Base-by-base conservation (phyloP, 768 basidiomycete species). In the Kwoniella mangroviensis region DNA sequence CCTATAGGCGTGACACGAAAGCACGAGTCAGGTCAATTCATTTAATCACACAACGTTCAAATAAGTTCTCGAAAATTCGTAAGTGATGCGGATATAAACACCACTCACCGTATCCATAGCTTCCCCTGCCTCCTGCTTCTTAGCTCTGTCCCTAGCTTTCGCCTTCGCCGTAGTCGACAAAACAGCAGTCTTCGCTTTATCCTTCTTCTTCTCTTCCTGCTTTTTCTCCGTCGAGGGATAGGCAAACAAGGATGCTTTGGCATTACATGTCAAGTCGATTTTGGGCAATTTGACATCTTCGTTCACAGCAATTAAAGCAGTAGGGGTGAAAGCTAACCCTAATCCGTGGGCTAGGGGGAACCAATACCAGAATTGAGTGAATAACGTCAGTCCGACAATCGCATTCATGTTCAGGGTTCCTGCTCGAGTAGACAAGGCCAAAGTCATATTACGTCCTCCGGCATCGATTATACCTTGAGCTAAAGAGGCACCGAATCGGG, bases 341-440 rank as follows among this genome's bases (percentile, higher is more conserved):
- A 92, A 91, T 72, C 92, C 94, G 79, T 98, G 95, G 15, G 94
- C 94, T 28, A 98, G 86, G 42, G 97, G 97, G 84, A 95, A 99
- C 97, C 97, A 99, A 83, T 98, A 98, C 97, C 97, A 99, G 85
- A 99, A 98, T 83, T 99, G 97, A 78, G 92, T 92, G 86, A 99
- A 99, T 81, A 99, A 84, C 19, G 92, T 90, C 91, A 98, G 94
- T n/a, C 97, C 97, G 42, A 98, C 93, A 72, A 98, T 92, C 2
- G 96, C 94, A 57, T 88, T 92, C 74, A 94, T 95, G 82, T 98
- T 96, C 73, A 89, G 88, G 74, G 91, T 94, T 10, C 97, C 97
- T 1, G 93, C 93, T 69, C 92, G 89, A 81, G 93, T 97, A 81
- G 94, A 92, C 66, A 98, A 85, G 78, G 89, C 93, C 80, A 99